Percentiles rank a stretch among this genome's conserved stretches.
These are phyloP conservation scores for Cocos nucifera DNA, from an alignment of 176 grass and related monocot genomes.

Conservation along the genomic window DNA sequence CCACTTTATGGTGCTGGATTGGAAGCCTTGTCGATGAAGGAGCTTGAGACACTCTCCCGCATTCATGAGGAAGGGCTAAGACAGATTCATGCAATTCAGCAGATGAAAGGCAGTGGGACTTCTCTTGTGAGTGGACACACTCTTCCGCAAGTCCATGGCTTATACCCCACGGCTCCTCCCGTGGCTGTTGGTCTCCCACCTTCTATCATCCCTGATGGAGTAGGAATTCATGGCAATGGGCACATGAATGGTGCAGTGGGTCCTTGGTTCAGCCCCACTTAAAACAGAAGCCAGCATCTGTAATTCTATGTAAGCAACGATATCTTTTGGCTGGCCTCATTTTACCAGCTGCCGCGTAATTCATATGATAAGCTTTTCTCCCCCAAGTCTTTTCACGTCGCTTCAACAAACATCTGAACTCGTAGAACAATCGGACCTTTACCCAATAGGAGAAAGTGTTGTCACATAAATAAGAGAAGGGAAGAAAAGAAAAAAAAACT, in stretches of 20 bases:
- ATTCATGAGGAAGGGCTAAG: constrained; percentile 78
- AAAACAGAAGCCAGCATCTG: constrained; percentile 24
- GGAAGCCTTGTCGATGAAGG: constrained; percentile 54
- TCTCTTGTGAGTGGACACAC: constrained; percentile 33
- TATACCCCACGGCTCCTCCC: constrained; percentile 51
- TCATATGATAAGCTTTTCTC: constrained; percentile 43
- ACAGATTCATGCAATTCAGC: constrained; percentile 56
- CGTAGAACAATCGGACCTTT: constrained; percentile 48
- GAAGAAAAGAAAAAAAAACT: too few relatives aligned
- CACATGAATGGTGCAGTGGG: constrained; percentile 31
- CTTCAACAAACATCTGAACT: constrained; percentile 47
- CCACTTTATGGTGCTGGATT: constrained; percentile 69
- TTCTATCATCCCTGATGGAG: constrained; percentile 54
- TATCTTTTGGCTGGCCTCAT: constrained; percentile 30
- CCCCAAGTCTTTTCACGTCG: constrained; percentile 26
- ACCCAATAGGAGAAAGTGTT: constrained; percentile 22
- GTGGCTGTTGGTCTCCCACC: constrained; percentile 44
- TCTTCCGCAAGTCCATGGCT: constrained; percentile 36
- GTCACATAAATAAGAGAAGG: constrained; percentile 26
- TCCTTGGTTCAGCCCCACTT: constrained; percentile 59
- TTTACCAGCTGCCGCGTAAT: constrained; percentile 41
- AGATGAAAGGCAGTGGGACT: constrained; percentile 51
- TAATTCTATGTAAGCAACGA: constrained; percentile 25
- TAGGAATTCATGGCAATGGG: constrained; percentile 48
- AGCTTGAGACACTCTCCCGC: constrained; percentile 69